These are phyloP conservation scores for Solanum hybrid DNA, from an alignment of 305 asterid genomes.

Conservation along the genomic window DNA sequence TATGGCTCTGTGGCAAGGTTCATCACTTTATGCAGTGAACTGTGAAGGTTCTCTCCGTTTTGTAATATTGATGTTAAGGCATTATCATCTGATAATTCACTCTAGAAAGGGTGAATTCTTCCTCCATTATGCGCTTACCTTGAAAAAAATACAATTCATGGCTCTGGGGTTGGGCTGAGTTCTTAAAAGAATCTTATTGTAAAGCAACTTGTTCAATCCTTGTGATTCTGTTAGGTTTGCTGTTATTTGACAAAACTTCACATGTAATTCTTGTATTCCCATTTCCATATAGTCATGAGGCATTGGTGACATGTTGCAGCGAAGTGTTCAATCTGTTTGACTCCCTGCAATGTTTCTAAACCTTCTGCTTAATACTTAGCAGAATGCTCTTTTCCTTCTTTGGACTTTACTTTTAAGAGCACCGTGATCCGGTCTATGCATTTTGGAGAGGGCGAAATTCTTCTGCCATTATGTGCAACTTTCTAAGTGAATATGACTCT, in stretches of 20 bases:
- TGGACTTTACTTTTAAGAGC: background rate
- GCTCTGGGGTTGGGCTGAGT: background rate
- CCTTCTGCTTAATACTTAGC: background rate
- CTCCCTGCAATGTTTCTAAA: background rate
- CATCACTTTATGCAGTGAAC: background rate
- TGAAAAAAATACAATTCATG: background rate
- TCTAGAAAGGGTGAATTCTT: background rate
- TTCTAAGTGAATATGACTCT: background rate
- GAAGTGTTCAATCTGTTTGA: background rate
- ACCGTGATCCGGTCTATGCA: background rate
- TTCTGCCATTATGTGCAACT: background rate
- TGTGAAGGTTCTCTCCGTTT: background rate
- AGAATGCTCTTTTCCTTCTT: background rate
- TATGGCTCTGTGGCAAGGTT: background rate
- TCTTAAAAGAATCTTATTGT: background rate
- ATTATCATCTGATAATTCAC: background rate
- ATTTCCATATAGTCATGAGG: background rate
- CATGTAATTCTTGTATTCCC: background rate
- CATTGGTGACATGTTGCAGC: background rate
- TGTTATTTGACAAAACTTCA: background rate
- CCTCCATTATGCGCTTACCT: slow-evolving; percentile 2
- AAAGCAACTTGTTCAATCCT: background rate
- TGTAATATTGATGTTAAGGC: background rate
- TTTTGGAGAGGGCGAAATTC: background rate
- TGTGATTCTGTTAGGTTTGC: background rate